Base-by-base conservation (phyloP, 495 filamentous ascomycete genomes). In the Aspergillus conjunctus region DNA sequence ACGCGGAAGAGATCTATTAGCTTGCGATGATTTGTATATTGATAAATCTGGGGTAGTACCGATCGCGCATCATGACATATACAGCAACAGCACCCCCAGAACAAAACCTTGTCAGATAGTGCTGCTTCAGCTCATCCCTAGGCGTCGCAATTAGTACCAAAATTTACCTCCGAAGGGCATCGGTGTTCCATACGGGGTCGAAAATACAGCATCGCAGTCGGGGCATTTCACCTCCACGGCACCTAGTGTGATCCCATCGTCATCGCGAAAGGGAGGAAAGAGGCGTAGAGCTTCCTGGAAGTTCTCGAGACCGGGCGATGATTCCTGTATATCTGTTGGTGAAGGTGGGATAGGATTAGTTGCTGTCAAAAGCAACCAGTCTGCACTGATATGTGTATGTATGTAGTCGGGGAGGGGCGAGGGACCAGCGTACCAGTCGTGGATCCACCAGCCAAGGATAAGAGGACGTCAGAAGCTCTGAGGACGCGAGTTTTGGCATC, bases 61-160 rank as follows among this genome's bases (percentile, higher is more conserved):
- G 67, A 66, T 73, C 68, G 54, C 67, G 60, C 17, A 54, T 73
- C 68, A 73, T 73, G 21, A 73, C 68, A 58, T 73, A 71, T 53
- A 70, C 68, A 15, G 65, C 63, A 10, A 73, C 61, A 7, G 71
- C 67, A 30, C 66, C 61, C 3, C 68, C 71, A 1, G 68, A 63
- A 20, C 71, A 73, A 49, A 62, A 73, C 45, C 61, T 67, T 20
- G 68, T 68, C 30, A 71, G 54, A 30, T 68, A 71, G 52, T 73
- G 71, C 17, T 67, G 64, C 18, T 67, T 61, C 21, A 73, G 43
- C 52, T 73, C 71, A n/a, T 41, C 49, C 33, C 71, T 73, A 50
- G 11, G 18, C 12, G 30, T 46, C 46, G 59, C 60, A 17, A 37
- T 51, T 12, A 15, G 22, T 3, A 12, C 31, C 0, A 32, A 41